Evolutionary conservation across 139 green algal genomes (phyloP).

Genomic region (Asterochloris sp.): DNA sequence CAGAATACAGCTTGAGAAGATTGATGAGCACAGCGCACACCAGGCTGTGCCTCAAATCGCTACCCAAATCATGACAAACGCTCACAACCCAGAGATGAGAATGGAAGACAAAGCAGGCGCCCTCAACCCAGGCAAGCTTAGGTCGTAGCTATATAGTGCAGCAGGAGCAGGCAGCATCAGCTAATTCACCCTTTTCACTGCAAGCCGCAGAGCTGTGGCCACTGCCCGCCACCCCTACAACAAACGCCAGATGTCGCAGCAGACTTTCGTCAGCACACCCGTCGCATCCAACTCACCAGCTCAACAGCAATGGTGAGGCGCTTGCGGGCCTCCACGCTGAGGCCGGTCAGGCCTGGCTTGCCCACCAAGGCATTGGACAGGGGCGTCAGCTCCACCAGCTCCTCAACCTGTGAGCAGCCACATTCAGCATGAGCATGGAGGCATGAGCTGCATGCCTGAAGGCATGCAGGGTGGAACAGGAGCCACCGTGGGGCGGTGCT

Average conservation of each 20-base stretch:
- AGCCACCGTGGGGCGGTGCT: not conserved
- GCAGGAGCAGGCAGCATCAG: no score
- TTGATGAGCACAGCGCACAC: no score
- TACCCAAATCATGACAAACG: no score
- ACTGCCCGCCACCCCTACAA: not conserved
- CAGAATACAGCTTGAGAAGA: no score
- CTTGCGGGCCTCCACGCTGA: slow-evolving; percentile 53
- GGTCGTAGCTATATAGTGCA: no score
- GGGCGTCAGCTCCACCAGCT: slow-evolving; percentile 50
- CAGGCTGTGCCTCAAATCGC: no score
- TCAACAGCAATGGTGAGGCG: slow-evolving; percentile 57
- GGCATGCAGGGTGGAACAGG: not conserved
- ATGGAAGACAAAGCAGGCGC: no score
- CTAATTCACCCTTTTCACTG: not conserved
- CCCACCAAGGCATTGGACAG: slow-evolving; percentile 43
- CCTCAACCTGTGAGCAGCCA: slow-evolving; percentile 34
- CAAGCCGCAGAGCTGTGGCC: not conserved
- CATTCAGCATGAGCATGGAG: not conserved
- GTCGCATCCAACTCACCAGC: slow-evolving; percentile 28
- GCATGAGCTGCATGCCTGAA: no score
- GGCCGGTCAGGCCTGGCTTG: slow-evolving; percentile 34
- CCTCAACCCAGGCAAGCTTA: no score
- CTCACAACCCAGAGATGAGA: no score
- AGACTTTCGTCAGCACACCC: slow-evolving; percentile 14
- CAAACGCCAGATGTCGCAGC: not conserved